Conservation (phyloP, 208 protist genomes). For the Leptomonas pyrrhocoris region DNA sequence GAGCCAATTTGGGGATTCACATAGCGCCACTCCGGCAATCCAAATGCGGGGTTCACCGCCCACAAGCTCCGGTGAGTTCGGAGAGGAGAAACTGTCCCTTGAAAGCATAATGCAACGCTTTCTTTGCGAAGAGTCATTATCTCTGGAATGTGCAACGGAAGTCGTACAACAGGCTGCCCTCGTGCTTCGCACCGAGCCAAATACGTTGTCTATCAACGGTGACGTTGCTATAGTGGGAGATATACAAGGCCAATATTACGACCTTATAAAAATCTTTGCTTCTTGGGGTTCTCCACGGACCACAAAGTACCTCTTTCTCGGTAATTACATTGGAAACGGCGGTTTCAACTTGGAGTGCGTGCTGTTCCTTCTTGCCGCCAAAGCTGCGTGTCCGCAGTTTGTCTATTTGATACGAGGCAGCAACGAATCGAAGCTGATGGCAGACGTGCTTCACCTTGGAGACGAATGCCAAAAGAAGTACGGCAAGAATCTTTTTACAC, state of each 20-base stretch:
- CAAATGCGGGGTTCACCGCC: background rate
- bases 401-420: conserved; percentile 95
- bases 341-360: conserved; percentile 97
- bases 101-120: conserved; percentile 69
- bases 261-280: conserved; percentile 85
- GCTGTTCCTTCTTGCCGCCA: conserved; percentile 95
- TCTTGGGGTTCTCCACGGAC: conserved; percentile 61
- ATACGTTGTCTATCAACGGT: conserved; percentile 53
- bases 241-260: conserved; percentile 94
- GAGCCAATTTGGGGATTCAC: background rate
- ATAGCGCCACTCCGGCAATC: background rate
- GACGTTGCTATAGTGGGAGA: conserved; percentile 93
- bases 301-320: conserved; percentile 98
- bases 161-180: conserved; percentile 59
- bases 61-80: background rate
- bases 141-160: conserved; percentile 50
- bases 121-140: conserved; percentile 54
- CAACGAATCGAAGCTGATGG: conserved; percentile 90
- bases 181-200: conserved; percentile 64
- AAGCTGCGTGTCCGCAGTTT: conserved; percentile 88
- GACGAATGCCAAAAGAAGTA: conserved; percentile 95
- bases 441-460: conserved; percentile 91
- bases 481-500: conserved; percentile 52
- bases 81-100: conserved; percentile 20
- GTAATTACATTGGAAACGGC: conserved; percentile 98